Base-by-base conservation (phyloP, 805 yeast species). In the Hanseniaspora vineae region DNA sequence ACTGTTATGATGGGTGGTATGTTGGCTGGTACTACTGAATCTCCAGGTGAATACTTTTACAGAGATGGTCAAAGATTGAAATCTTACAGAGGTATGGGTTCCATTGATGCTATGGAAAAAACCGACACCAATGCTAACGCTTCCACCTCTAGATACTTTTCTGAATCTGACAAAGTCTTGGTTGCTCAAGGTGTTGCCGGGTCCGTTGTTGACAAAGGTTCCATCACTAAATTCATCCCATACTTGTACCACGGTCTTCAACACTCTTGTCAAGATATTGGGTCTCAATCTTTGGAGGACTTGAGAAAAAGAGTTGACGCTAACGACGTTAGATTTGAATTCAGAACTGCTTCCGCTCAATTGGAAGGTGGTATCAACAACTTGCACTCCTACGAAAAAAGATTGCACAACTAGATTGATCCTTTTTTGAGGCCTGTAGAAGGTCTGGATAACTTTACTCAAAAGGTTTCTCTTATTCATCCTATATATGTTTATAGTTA, bases 141-240 rank as follows among this genome's bases (percentile, higher is more conserved):
- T 48, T 90, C 98, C 44, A 87, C 98, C 53, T 88, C 97, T 43
- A 84, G 98, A 71, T 92, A 92, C 77, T 92, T 92, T 71, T 87
- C 96, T 51, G 98, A 92, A 74, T 72, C 85, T 55, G 98, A 92
- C 70, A 74, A 83, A 60, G 97, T 92, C 55, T 78, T 92, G 56
- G 98, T 92, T 57, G 98, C 98, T 48, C 98, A 92, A 75, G 98
- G 98, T 77, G 98, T 92, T 56, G 77, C 94, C 52, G 98, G 98
- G 60, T 75, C 95, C 37, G 98, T 92, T 60, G 81, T 88, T 57
- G 98, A 92, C 74, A 86, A 90, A 69, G 98, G 98, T 60, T 88
- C 97, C 42, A 75, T 92, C 65, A 79, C 80, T 66, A 92, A 90
- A 72, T 92, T 88, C 65, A 71, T 92, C 55, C 98, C 98, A 56